phyloP scores from a whole-genome alignment of 1,284 basidiomycete species.

The Leccinum griseonigrum region DNA sequence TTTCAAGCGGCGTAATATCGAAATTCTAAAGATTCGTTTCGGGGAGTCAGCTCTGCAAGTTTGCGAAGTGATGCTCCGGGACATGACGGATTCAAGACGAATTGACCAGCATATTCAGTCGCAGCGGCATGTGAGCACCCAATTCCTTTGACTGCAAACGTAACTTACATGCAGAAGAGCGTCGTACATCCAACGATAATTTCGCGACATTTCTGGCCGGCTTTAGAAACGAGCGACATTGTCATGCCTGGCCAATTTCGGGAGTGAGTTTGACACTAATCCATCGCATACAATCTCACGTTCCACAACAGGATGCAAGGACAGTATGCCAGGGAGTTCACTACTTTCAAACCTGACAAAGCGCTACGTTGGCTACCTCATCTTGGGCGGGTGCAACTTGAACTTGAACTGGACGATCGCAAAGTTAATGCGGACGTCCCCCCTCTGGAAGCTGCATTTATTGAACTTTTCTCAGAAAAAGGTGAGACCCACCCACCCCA shows the following conservation, averaged over 20 bases:
- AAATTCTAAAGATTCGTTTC: slow-evolving; percentile 91
- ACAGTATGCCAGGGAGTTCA: slow-evolving; percentile 74
- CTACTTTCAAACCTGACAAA: slow-evolving; percentile 87
- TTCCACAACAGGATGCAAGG: slow-evolving; percentile 59
- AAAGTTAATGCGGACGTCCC: slow-evolving; percentile 74
- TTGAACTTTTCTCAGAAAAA: slow-evolving; percentile 80
- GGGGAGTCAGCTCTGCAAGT: slow-evolving; percentile 88
- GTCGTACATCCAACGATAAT: slow-evolving; percentile 84
- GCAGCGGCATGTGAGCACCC: slow-evolving; percentile 54
- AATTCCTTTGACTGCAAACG: background rate
- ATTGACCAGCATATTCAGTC: slow-evolving; percentile 83
- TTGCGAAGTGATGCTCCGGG: slow-evolving; percentile 95
- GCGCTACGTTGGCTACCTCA: slow-evolving; percentile 83
- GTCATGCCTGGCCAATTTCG: slow-evolving; percentile 82
- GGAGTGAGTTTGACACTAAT: slow-evolving; percentile 45
- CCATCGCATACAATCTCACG: slow-evolving; percentile 5
- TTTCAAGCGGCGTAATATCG: slow-evolving; percentile 79
- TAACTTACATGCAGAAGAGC: slow-evolving; percentile 22
- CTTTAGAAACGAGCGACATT: slow-evolving; percentile 70
- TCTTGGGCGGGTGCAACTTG: slow-evolving; percentile 77
- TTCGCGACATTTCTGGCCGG: slow-evolving; percentile 92
- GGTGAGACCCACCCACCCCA: slow-evolving; percentile 35
- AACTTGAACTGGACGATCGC: slow-evolving; percentile 80
- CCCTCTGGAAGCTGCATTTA: slow-evolving; percentile 85
- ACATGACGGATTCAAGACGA: slow-evolving; percentile 90